Conservation (phyloP, 345 rosid genomes). For the Barbarea vulgaris region DNA sequence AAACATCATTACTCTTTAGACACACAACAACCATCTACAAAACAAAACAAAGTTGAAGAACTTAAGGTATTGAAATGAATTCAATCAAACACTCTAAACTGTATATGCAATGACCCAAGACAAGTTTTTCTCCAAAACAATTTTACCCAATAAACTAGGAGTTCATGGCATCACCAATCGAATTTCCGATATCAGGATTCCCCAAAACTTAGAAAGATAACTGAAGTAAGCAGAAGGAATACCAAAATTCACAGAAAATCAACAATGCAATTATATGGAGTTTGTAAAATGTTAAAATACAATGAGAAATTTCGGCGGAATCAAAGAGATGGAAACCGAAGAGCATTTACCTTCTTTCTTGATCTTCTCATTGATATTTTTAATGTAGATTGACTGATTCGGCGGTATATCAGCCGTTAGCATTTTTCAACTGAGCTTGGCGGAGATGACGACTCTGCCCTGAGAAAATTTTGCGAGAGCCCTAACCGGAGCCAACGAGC, state of each 20-base stretch:
- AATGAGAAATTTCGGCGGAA: background rate
- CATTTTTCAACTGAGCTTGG: constrained; percentile 42
- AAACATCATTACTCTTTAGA: background rate
- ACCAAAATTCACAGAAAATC: background rate
- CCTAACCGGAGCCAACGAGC: background rate
- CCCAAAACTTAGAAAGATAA: background rate
- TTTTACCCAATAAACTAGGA: background rate
- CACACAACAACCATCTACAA: background rate
- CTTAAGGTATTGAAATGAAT: background rate
- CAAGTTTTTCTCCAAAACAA: background rate
- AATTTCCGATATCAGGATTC: background rate
- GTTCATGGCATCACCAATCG: background rate
- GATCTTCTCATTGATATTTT: constrained; percentile 81
- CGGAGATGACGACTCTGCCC: constrained; percentile 4
- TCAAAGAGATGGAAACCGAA: background rate
- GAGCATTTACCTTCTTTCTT: constrained; percentile 68
- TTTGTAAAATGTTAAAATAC: background rate
- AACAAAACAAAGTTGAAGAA: background rate
- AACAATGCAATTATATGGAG: background rate
- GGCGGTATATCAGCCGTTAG: constrained; percentile 82
- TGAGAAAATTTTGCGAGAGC: constrained; percentile 1
- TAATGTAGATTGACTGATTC: constrained; percentile 72
- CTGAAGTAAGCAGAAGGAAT: background rate
- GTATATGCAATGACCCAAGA: background rate
- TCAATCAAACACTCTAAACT: background rate